These are phyloP conservation scores for Pseudocercospora fijiensis DNA, from an alignment of 2,329 filamentous ascomycete genomes.

Conservation along the genomic window DNA sequence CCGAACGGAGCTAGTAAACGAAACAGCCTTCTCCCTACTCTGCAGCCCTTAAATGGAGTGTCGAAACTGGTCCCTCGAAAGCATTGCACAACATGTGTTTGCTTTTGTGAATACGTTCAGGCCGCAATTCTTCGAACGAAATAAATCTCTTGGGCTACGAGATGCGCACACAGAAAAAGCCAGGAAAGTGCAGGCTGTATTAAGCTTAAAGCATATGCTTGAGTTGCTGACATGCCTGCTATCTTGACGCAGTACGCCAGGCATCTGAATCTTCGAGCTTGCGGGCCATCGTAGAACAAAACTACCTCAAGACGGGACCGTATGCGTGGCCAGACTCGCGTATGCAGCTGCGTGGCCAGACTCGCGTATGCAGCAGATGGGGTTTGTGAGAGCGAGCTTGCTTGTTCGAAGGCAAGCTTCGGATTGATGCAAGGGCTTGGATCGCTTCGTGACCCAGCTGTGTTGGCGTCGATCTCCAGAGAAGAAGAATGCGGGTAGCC, in stretches of 20 bases:
- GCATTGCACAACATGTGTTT: background rate
- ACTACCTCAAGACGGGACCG: background rate
- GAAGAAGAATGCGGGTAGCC: background rate
- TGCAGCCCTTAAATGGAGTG: background rate
- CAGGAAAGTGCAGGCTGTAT: background rate
- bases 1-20: background rate
- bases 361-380: background rate
- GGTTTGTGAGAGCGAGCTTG: background rate
- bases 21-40: background rate
- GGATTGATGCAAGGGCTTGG: background rate
- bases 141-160: background rate
- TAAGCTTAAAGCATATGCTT: constrained; percentile 7
- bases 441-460: background rate
- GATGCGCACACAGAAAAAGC: background rate
- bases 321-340: background rate
- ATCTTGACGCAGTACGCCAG: background rate
- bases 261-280: background rate
- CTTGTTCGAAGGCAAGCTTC: background rate
- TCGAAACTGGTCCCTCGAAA: background rate
- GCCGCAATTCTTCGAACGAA: background rate
- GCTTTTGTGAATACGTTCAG: background rate
- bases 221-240: background rate
- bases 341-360: background rate
- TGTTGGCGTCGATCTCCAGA: background rate
- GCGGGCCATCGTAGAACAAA: background rate